Conservation (phyloP, 441 rosid genomes). For the Arabidopsis lyrata region DNA sequence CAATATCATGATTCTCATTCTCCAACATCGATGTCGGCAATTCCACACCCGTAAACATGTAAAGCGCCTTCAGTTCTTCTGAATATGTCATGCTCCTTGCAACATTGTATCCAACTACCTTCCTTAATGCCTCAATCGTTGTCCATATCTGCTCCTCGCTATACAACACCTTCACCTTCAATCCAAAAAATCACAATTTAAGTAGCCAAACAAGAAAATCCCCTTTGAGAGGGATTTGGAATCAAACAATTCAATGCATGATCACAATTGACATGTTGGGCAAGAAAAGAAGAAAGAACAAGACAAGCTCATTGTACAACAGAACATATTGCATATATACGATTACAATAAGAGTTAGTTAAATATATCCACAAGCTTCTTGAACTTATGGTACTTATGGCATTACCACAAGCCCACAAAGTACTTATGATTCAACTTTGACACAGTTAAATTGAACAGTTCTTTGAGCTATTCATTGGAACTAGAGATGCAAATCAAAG, state of each 20-base stretch:
- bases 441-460: neutral
- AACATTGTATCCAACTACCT: constrained; percentile 60
- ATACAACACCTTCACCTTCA: constrained; percentile 19
- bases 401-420: too few species aligned
- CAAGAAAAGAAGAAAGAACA: neutral
- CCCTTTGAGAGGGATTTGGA: neutral
- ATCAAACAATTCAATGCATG: neutral
- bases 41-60: constrained; percentile 70
- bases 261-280: neutral
- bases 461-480: neutral
- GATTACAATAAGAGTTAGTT: neutral
- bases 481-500: neutral
- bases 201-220: neutral
- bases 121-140: constrained; percentile 60
- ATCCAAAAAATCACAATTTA: neutral
- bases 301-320: neutral
- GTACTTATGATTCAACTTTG: neutral
- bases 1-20: constrained; percentile 54
- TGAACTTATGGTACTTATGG: neutral
- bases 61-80: constrained; percentile 77
- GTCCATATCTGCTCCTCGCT: constrained; percentile 67
- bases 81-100: constrained; percentile 47
- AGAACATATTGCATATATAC: neutral
- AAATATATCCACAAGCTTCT: neutral
- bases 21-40: constrained; percentile 44